Evolutionary conservation across 1,139 yeast species (phyloP), one percentile per base, ranked within the genome.

Genomic region (Taphrina betulina): DNA sequence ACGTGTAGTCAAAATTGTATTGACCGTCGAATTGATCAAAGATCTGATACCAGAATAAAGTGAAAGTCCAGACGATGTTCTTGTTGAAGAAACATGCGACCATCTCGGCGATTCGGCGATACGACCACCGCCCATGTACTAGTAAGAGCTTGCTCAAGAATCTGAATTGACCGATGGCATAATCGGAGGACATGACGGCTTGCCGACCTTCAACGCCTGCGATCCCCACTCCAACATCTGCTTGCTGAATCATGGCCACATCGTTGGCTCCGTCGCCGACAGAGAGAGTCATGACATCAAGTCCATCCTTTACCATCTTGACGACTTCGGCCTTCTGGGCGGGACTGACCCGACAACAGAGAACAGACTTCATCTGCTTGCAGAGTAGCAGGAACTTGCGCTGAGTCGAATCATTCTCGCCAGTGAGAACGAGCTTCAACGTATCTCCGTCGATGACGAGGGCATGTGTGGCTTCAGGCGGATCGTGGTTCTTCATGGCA

Each of bases 191-290:
- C 98, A 92, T 92, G 8, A 83, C 97, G 12, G 98, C 98, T 69
- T 90, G 97, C 50, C 97, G 77, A 63, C 98, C 98, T 75, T 92
- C 98, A 72, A 88, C 95, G 69, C 98, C 98, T 45, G 96, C 95
- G 65, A 92, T 92, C 71, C 98, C 98, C 48, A 92, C 94, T 64
- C 98, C 98, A 31, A 92, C 94, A 71, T 92, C 94, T 1, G 98
- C 98, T 35, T 95, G 89, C 69, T 92, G 97, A 64, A 92, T 92
- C 98, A 92, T 92, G 3, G 97, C 95, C 61, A 92, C 98, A 72
- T 92, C 98, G 68, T 92, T 92, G 37, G 97, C 95, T 59, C 61
- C 61, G 70, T 92, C 98, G 62, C 98, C 98, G 69, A 92, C 86
- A 1, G 97, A 95, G 62, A 92, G 75, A 1, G 96, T 85, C 85